Percentiles rank a stretch among this genome's conserved stretches.
phyloP scores from a whole-genome alignment of 1,284 basidiomycete species.

The Tilletiopsis washingtonensis region DNA sequence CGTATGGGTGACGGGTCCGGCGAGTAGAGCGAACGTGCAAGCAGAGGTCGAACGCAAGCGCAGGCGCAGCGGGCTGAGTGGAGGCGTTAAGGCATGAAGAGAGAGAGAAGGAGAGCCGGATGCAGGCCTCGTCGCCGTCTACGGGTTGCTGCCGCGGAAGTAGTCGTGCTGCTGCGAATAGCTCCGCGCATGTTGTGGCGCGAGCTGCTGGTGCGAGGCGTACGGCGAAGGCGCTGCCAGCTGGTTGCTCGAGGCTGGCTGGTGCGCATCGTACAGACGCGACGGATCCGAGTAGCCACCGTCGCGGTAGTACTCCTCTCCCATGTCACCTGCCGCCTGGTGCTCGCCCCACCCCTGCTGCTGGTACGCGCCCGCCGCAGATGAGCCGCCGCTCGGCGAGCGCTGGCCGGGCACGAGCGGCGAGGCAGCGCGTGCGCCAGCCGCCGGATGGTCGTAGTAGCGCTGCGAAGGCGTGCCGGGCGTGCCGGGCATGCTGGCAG shows the following conservation, averaged over 20 bases:
- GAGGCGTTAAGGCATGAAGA: too few relatives aligned
- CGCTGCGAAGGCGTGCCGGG: slow-evolving; percentile 26
- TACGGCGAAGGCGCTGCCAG: too few relatives aligned
- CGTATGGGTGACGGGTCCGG: too few relatives aligned
- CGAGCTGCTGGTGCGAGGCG: neutral
- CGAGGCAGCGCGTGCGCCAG: slow-evolving; percentile 8
- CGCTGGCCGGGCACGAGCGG: slow-evolving; percentile 13
- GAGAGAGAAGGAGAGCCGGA: too few relatives aligned
- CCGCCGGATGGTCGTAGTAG: slow-evolving; percentile 30
- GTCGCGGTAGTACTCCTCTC: slow-evolving; percentile 34
- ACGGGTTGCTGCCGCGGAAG: too few relatives aligned
- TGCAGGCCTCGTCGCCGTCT: too few relatives aligned
- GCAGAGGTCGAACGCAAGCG: too few relatives aligned
- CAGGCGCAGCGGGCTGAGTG: too few relatives aligned
- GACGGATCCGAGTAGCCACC: slow-evolving; percentile 15
- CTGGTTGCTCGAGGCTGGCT: neutral
- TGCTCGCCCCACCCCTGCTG: slow-evolving; percentile 37
- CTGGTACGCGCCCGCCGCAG: slow-evolving; percentile 12
- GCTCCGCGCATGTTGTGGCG: neutral
- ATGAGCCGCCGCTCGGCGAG: slow-evolving; percentile 14
- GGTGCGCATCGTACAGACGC: slow-evolving; percentile 1
- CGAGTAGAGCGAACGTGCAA: too few relatives aligned
- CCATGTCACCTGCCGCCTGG: slow-evolving; percentile 29
- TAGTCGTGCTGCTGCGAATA: neutral
- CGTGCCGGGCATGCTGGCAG: slow-evolving; percentile 7